Evolutionary conservation across 2,329 filamentous ascomycete species (phyloP), one percentile per base, ranked within the genome.

Genomic region (Lecanoromycetidae sp.): DNA sequence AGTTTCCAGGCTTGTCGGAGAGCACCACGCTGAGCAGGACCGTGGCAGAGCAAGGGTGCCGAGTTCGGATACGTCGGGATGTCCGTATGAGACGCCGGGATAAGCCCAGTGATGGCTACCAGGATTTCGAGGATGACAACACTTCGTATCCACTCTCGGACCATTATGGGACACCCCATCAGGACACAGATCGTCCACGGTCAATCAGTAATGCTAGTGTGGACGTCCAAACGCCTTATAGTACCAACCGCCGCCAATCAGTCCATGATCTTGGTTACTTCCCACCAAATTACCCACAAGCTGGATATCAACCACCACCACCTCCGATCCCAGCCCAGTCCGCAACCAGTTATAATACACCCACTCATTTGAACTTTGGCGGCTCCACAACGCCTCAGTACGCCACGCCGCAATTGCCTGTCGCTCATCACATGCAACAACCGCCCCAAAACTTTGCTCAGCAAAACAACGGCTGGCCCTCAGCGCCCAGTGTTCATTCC

Each of bases 1-100:
- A 95, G 70, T 98, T 98, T 68, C 91, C 91, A 13, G 91, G 90
- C 15, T 71, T 96, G 50, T 82, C 84, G 36, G 86, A 91, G 63
- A 95, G 87, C 68, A 98, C 91, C 0, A 71, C 76, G 10, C 71
- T 96, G 41, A 95, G 88, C 66, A 83, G 88, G 53, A 83, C 86
- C 29, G 87, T 98, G 35, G 88, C 90, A 15, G 90, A 98, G 64
- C 91, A 98, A 66, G 91, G 91, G 49, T 96, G 91, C 64, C 86
- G 90, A 56, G 91, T 98, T 23, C 83, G 91, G 37, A 98, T 98
- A 58, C 79, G 91, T 48, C 84, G 91, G 54, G 91, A 96, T 66
- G 86, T 94, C 5, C 80, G 87, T 49, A 93, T 94, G 84, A 80
- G 87, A 65, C 82, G 86, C 60, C 80, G 87, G 30, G 84, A 87